phyloP scores from a whole-genome alignment of 495 filamentous ascomycete species.

The Penicillium coffeae region DNA sequence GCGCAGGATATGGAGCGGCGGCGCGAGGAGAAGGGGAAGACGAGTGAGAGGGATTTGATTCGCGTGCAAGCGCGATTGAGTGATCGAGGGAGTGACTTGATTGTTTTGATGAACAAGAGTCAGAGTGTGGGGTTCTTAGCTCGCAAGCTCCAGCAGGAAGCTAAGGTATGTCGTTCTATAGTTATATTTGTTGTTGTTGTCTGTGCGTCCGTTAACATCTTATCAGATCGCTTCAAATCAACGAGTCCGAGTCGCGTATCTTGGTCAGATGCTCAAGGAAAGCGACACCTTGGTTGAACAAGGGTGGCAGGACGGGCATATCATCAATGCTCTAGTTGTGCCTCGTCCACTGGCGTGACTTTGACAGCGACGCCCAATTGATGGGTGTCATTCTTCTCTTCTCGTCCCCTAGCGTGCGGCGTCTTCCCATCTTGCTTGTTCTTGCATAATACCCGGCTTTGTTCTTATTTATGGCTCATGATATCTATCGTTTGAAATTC shows the following conservation, averaged over 20 bases:
- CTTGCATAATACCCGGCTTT: conserved; percentile 40
- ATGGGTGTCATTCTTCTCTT: background rate
- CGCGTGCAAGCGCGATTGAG: conserved; percentile 63
- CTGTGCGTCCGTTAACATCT: conserved; percentile 3
- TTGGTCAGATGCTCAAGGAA: conserved; percentile 76
- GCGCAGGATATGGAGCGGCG: conserved; percentile 53
- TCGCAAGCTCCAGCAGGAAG: conserved; percentile 60
- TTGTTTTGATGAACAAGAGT: conserved; percentile 54
- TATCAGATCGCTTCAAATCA: conserved; percentile 45
- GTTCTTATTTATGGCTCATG: conserved; percentile 8
- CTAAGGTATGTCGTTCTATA: conserved; percentile 48
- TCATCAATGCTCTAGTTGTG: conserved; percentile 78
- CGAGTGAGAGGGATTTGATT: conserved; percentile 51
- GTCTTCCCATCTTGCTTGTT: conserved; percentile 18
- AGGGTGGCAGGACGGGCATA: conserved; percentile 71
- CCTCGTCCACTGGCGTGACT: conserved; percentile 8
- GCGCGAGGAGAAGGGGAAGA: conserved; percentile 63
- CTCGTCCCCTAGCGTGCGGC: conserved; percentile 11
- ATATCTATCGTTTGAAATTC: background rate
- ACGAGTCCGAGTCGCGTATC: conserved; percentile 66
- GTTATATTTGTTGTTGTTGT: background rate
- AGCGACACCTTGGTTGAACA: conserved; percentile 57
- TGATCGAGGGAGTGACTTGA: conserved; percentile 62
- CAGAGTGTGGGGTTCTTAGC: conserved; percentile 62
- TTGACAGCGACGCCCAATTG: too few species aligned